A percentile compares a stretch with the other conserved stretches of the same genome.
phyloP scores from a whole-genome alignment of 2,329 filamentous ascomycete species.

The Ophiocordyceps camponoti-floridani region DNA sequence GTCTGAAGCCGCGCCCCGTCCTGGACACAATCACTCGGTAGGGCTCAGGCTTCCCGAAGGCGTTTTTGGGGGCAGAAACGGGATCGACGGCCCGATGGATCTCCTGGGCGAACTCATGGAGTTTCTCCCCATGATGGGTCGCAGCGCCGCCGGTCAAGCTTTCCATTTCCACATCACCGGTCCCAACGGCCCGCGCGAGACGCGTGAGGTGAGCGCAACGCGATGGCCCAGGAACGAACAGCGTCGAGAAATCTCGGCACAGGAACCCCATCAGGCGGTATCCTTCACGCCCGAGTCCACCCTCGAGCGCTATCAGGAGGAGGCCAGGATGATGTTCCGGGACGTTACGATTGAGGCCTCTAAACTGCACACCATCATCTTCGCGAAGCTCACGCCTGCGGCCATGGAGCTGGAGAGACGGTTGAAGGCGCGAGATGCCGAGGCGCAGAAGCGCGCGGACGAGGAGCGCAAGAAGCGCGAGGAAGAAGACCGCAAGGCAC shows the following conservation, averaged over 20 bases:
- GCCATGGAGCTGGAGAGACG: conserved; percentile 70
- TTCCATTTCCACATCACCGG: conserved; percentile 43
- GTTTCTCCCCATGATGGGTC: conserved; percentile 28
- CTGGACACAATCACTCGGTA: conserved; percentile 31
- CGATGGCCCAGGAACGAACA: conserved; percentile 27
- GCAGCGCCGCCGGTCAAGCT: conserved; percentile 28
- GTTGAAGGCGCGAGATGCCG: conserved; percentile 40
- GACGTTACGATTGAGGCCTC: conserved; percentile 47
- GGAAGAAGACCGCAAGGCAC: conserved; percentile 46
- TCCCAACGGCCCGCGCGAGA: conserved; percentile 26
- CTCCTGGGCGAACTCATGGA: conserved; percentile 39
- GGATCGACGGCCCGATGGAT: conserved; percentile 31
- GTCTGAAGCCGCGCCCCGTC: conserved; percentile 29
- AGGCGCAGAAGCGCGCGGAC: conserved; percentile 27
- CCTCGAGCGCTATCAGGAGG: conserved; percentile 68
- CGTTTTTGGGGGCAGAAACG: conserved; percentile 22
- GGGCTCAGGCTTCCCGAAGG: conserved; percentile 30
- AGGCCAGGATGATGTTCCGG: conserved; percentile 68
- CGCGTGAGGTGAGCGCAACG: conserved; percentile 27
- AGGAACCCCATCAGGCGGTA: conserved; percentile 57
- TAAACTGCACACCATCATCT: conserved; percentile 48
- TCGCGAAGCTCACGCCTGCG: conserved; percentile 60
- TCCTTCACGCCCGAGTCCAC: conserved; percentile 59
- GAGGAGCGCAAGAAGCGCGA: conserved; percentile 44
- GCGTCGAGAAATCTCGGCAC: conserved; percentile 26